phyloP scores from a whole-genome alignment of 2,329 filamentous ascomycete species.

The Fusarium stilboides region DNA sequence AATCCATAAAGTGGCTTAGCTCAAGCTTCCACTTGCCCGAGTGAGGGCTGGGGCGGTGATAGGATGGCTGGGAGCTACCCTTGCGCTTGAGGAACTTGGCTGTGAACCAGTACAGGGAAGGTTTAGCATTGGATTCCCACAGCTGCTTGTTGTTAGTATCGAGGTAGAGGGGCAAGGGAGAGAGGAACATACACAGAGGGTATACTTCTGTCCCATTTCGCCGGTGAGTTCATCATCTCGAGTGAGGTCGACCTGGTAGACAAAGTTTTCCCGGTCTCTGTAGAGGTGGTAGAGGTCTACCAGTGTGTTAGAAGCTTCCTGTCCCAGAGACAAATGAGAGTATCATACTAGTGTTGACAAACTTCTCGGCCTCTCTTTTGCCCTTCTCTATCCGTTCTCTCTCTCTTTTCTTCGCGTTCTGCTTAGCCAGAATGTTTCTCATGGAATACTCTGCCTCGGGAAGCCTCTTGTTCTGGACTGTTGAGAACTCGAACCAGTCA shows the following conservation, averaged over 20 bases:
- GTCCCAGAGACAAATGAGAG: neutral
- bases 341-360: slow-evolving; percentile 64
- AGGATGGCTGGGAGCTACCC: slow-evolving; percentile 54
- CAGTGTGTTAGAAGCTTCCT: neutral
- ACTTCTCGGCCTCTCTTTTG: slow-evolving; percentile 58
- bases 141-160: slow-evolving; percentile 63
- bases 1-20: slow-evolving; percentile 66
- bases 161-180: neutral
- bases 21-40: slow-evolving; percentile 61
- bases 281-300: slow-evolving; percentile 76
- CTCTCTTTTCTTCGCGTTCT: slow-evolving; percentile 53
- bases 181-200: slow-evolving; percentile 67
- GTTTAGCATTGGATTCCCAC: slow-evolving; percentile 74
- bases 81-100: slow-evolving; percentile 65
- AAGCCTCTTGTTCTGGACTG: slow-evolving; percentile 51
- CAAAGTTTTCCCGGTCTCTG: slow-evolving; percentile 72
- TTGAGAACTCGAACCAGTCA: slow-evolving; percentile 69
- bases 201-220: slow-evolving; percentile 71
- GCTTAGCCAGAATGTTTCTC: slow-evolving; percentile 49
- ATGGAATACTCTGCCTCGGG: slow-evolving; percentile 62
- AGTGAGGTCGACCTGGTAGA: slow-evolving; percentile 74
- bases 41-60: slow-evolving; percentile 58
- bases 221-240: slow-evolving; percentile 63
- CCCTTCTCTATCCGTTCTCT: slow-evolving; percentile 56
- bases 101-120: slow-evolving; percentile 73